A percentile compares a stretch with the other conserved stretches of the same genome.
Evolutionary conservation across 768 basidiomycete species (phyloP).

Genomic region (Grammothele lineata): DNA sequence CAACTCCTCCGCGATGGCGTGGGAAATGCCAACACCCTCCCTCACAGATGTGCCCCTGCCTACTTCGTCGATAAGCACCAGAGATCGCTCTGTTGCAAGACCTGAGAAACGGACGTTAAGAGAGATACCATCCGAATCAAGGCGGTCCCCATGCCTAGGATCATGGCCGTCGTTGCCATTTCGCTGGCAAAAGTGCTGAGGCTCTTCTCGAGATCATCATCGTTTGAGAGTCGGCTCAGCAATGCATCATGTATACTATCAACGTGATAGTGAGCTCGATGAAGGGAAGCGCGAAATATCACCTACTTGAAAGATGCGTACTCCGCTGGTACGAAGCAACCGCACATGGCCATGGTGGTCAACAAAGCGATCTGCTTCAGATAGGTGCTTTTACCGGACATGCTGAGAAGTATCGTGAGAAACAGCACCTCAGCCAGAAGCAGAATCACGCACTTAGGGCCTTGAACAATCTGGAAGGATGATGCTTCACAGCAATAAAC

Average conservation of each 20-base stretch:
- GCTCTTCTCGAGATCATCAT: conserved; percentile 86
- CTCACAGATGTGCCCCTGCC: conserved; percentile 86
- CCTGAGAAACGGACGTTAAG: conserved; percentile 36
- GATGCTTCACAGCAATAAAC: conserved; percentile 83
- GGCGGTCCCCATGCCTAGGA: conserved; percentile 52
- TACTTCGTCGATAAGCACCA: conserved; percentile 91
- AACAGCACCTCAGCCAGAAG: background rate
- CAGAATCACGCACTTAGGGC: conserved; percentile 70
- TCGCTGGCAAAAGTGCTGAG: conserved; percentile 95
- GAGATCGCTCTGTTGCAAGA: conserved; percentile 59
- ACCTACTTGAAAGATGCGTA: conserved; percentile 82
- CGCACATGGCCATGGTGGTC: conserved; percentile 82
- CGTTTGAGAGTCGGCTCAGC: conserved; percentile 86
- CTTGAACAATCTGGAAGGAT: conserved; percentile 88
- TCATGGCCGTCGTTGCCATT: conserved; percentile 91
- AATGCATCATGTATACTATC: conserved; percentile 76
- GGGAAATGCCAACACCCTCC: conserved; percentile 79
- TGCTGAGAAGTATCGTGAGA: conserved; percentile 33
- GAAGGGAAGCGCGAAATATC: background rate
- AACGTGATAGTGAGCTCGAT: background rate
- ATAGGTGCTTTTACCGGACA: conserved; percentile 92
- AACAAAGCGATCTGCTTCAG: conserved; percentile 83
- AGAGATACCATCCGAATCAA: background rate
- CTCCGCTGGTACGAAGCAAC: conserved; percentile 90
- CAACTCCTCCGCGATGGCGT: conserved; percentile 77